phyloP scores from a whole-genome alignment of 2,329 filamentous ascomycete species.

The Chrysoporthe puriensis region DNA sequence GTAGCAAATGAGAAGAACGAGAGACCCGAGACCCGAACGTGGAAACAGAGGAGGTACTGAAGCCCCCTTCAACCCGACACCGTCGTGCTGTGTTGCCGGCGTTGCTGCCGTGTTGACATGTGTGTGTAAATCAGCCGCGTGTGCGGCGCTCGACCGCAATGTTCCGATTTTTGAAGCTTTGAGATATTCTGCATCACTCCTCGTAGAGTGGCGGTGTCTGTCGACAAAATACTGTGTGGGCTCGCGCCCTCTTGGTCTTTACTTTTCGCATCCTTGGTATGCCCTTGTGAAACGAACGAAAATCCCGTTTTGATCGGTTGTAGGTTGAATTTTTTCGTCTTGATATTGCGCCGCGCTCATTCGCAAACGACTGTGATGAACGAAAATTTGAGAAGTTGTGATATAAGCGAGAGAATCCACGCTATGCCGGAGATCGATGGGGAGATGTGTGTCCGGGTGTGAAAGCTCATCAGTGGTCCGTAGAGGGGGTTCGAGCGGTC shows the following conservation, averaged over 20 bases:
- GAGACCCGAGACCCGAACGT: neutral
- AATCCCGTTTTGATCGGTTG: slow-evolving; percentile 3
- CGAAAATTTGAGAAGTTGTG: neutral
- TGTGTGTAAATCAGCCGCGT: neutral
- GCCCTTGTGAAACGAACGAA: neutral
- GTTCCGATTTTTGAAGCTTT: neutral
- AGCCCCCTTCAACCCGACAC: neutral
- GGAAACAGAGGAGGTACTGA: neutral
- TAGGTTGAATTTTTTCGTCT: slow-evolving; percentile 7
- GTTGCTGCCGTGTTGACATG: slow-evolving; percentile 5
- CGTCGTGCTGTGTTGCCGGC: slow-evolving; percentile 19
- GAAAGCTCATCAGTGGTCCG: neutral
- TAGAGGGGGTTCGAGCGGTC: neutral
- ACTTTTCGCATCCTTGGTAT: slow-evolving; percentile 6
- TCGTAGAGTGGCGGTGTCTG: neutral
- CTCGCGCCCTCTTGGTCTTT: slow-evolving; percentile 26
- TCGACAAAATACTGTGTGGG: slow-evolving; percentile 11
- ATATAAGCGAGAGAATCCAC: neutral
- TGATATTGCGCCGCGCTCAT: slow-evolving; percentile 13
- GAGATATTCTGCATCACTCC: neutral
- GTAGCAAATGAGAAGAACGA: slow-evolving; percentile 18
- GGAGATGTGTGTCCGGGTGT: neutral
- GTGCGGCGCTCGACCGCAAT: neutral
- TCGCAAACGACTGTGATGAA: neutral
- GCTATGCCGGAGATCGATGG: neutral